Evolutionary conservation across 2,329 filamentous ascomycete genomes (phyloP).

Genomic region (Beauveria sp.): DNA sequence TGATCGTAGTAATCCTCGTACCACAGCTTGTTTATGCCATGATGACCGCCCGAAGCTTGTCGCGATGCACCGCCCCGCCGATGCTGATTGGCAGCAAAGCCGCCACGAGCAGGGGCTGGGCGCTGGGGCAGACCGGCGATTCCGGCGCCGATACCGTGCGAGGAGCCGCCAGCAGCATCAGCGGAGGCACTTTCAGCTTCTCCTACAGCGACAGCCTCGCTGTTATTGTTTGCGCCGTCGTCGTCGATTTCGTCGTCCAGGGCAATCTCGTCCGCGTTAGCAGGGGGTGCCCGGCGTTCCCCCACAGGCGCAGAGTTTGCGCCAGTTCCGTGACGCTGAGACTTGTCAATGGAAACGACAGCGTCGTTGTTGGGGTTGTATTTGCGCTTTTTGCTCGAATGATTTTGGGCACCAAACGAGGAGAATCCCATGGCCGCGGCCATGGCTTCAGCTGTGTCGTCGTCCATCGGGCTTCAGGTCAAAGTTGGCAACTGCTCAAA

Average conservation of each 20-base stretch:
- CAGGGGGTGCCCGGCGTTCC: slow-evolving; percentile 13
- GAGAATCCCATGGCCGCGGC: slow-evolving; percentile 67
- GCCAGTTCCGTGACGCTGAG: slow-evolving; percentile 25
- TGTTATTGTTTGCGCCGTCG: background rate
- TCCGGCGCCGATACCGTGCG: slow-evolving; percentile 25
- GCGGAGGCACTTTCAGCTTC: background rate
- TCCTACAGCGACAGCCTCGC: background rate
- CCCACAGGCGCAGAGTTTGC: slow-evolving; percentile 31
- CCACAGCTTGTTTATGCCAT: slow-evolving; percentile 34
- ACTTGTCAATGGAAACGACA: slow-evolving; percentile 21
- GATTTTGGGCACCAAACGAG: slow-evolving; percentile 53
- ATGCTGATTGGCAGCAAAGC: slow-evolving; percentile 12
- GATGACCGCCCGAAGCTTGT: slow-evolving; percentile 7
- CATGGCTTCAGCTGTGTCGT: slow-evolving; percentile 43
- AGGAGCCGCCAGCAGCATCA: slow-evolving; percentile 9
- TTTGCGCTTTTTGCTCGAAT: slow-evolving; percentile 57
- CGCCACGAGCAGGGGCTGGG: slow-evolving; percentile 16
- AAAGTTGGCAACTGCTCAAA: background rate
- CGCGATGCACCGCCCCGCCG: slow-evolving; percentile 19
- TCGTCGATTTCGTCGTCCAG: slow-evolving; percentile 29
- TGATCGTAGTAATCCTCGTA: slow-evolving; percentile 63
- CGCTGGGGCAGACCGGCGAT: slow-evolving; percentile 26
- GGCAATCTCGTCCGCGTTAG: slow-evolving; percentile 39
- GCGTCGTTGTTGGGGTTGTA: slow-evolving; percentile 51
- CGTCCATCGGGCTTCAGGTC: background rate